Percentiles rank a stretch among this genome's conserved stretches.
Evolutionary conservation across 1,284 basidiomycete genomes (phyloP).

Genomic region (Papiliotrema nemorosa): DNA sequence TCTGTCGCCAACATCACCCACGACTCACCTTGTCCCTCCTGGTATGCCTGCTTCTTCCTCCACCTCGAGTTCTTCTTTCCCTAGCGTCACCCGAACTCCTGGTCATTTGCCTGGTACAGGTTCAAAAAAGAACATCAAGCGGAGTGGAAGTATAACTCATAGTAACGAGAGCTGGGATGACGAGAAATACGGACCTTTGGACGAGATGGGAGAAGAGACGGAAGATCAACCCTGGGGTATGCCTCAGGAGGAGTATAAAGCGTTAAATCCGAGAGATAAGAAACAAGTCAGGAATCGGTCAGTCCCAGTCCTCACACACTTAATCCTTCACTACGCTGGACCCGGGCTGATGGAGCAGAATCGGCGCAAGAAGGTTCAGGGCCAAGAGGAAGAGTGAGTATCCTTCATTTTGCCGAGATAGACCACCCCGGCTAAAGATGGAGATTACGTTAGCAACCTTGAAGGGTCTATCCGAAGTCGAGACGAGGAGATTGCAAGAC

Average conservation of each 20-base stretch:
- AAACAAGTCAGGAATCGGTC: conserved; percentile 44
- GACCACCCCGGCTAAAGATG: not conserved
- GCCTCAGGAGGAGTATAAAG: conserved; percentile 45
- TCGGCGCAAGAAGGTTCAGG: conserved; percentile 41
- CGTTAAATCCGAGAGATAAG: conserved; percentile 41
- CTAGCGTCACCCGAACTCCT: conserved; percentile 4
- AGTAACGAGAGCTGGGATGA: conserved; percentile 14
- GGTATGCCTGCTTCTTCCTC: conserved; percentile 11
- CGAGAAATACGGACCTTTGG: not conserved
- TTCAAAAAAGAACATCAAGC: not conserved
- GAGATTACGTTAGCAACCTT: conserved; percentile 29
- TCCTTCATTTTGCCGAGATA: not conserved
- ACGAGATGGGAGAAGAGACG: conserved; percentile 1
- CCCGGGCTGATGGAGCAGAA: conserved; percentile 16
- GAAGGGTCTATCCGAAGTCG: conserved; percentile 11
- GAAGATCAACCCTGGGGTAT: conserved; percentile 44
- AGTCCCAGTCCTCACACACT: conserved; percentile 1
- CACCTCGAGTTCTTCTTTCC: conserved; percentile 19
- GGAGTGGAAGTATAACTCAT: conserved; percentile 11
- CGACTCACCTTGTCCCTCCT: conserved; percentile 13
- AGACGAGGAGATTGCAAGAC: conserved; percentile 22
- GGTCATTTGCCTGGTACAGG: conserved; percentile 2
- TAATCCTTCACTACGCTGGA: not conserved
- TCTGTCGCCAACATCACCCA: conserved; percentile 27
- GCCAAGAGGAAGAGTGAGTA: conserved; percentile 45